Conservation (phyloP, 495 filamentous ascomycete species). For the Podospora anserina region DNA sequence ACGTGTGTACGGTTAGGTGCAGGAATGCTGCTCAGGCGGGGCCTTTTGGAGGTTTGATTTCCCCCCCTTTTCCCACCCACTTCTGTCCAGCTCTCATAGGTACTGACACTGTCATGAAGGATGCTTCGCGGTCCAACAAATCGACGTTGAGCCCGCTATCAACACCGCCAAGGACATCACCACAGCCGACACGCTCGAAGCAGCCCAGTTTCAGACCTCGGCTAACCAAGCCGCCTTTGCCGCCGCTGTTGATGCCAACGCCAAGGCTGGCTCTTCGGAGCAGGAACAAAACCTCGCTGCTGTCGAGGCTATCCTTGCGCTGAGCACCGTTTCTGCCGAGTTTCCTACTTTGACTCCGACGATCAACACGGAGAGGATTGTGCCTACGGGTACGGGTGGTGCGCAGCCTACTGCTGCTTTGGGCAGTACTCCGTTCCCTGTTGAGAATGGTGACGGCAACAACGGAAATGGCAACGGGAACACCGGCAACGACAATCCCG, state of each 20-base stretch:
- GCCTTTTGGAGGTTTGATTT: constrained; percentile 46
- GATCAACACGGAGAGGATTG: neutral
- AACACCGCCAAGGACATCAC: constrained; percentile 38
- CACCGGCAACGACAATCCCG: neutral
- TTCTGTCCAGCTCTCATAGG: neutral
- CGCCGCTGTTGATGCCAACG: constrained; percentile 36
- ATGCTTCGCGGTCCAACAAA: constrained; percentile 48
- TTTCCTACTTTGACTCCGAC: constrained; percentile 7
- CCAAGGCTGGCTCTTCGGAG: constrained; percentile 32
- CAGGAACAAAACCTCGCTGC: constrained; percentile 33
- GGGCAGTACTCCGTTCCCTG: neutral
- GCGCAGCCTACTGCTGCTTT: neutral
- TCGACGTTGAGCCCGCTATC: constrained; percentile 26
- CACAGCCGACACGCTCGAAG: constrained; percentile 32
- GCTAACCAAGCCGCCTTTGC: constrained; percentile 38
- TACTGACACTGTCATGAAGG: constrained; percentile 18
- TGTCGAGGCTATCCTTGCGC: constrained; percentile 24
- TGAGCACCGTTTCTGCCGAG: constrained; percentile 12
- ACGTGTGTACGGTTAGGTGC: constrained; percentile 57
- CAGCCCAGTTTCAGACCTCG: constrained; percentile 28
- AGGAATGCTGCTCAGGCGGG: constrained; percentile 55
- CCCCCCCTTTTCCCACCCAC: constrained; percentile 1
- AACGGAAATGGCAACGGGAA: neutral
- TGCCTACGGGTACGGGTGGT: neutral
- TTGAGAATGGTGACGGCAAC: neutral